Evolutionary conservation across 78 protist species (phyloP).

Genomic region (slime mould (Dictyostelium discoideum)): dicty_2.7 NC_007088.5:7662501-7663000

Average conservation of each 20-base stretch:
- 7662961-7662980: slow-evolving; percentile 44
- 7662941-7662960: slow-evolving; percentile 74
- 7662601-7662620: not conserved
- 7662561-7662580: slow-evolving; percentile 55
- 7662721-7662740: slow-evolving; percentile 87
- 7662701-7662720: slow-evolving; percentile 87
- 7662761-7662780: slow-evolving; percentile 82
- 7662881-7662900: slow-evolving; percentile 32
- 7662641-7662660: slow-evolving; percentile 26
- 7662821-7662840: slow-evolving; percentile 41
- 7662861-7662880: slow-evolving; percentile 76
- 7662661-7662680: slow-evolving; percentile 83
- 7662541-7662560: slow-evolving; percentile 60
- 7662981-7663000: not conserved
- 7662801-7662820: slow-evolving; percentile 76
- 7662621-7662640: not conserved
- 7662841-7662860: slow-evolving; percentile 36
- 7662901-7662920: not conserved
- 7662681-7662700: slow-evolving; percentile 61
- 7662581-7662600: slow-evolving; percentile 50
- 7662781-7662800: slow-evolving; percentile 38
- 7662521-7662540: slow-evolving; percentile 35
- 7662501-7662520: slow-evolving; percentile 65
- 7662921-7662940: not conserved
- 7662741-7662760: slow-evolving; percentile 88